Percentiles rank a stretch among this genome's conserved stretches.
Conservation (phyloP, 306 rosid genomes). For the Begonia loranthoides region DNA sequence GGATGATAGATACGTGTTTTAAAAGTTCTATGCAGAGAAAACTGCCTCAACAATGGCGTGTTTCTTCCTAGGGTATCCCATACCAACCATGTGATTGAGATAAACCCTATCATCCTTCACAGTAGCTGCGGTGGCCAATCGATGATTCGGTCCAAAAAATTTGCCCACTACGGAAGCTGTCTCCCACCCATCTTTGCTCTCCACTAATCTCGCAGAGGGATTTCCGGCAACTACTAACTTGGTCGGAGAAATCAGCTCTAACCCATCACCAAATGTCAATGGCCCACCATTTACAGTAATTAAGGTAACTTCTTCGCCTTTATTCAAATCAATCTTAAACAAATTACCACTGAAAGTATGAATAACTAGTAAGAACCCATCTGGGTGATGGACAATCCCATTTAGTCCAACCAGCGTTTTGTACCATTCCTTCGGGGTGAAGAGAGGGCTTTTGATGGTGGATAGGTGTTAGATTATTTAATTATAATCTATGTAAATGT, state of each 20-base stretch:
- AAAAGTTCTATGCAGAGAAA: slow-evolving; percentile 23
- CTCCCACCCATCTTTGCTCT: slow-evolving; percentile 83
- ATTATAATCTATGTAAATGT: no score
- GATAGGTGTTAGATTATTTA: no score
- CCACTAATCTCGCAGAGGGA: slow-evolving; percentile 68
- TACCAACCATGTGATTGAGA: slow-evolving; percentile 51
- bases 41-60: slow-evolving; percentile 76
- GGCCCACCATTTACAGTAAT: slow-evolving; percentile 41
- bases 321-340: slow-evolving; percentile 51
- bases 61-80: slow-evolving; percentile 80
- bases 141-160: slow-evolving; percentile 60
- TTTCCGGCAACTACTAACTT: slow-evolving; percentile 73
- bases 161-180: slow-evolving; percentile 52
- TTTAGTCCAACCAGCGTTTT: slow-evolving; percentile 58
- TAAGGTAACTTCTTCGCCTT: slow-evolving; percentile 51
- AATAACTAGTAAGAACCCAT: slow-evolving; percentile 57
- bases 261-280: slow-evolving; percentile 63
- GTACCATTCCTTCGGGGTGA: slow-evolving; percentile 67
- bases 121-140: slow-evolving; percentile 73
- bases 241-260: slow-evolving; percentile 54
- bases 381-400: slow-evolving; percentile 87
- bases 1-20: not conserved
- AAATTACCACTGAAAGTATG: slow-evolving; percentile 67
- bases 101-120: slow-evolving; percentile 80
- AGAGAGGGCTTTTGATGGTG: slow-evolving; percentile 43